These are phyloP conservation scores for Echites panduratus DNA, from an alignment of 257 asterid genomes.

Conservation along the genomic window DNA sequence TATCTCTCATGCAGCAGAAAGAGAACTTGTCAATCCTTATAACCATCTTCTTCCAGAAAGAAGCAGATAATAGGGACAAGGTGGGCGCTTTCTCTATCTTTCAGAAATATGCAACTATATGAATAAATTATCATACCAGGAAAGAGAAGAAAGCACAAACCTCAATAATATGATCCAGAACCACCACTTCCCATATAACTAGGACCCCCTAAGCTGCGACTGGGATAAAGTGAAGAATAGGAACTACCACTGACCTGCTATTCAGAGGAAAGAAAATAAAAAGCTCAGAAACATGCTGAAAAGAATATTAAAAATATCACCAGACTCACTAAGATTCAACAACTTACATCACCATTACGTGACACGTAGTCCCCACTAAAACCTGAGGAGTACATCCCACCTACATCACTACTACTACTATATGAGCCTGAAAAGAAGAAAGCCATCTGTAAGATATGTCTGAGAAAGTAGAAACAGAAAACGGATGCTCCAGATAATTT, in stretches of 20 bases:
- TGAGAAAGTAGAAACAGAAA: background rate
- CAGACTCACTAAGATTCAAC: background rate
- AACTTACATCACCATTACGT: slow-evolving; percentile 76
- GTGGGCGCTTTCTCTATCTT: background rate
- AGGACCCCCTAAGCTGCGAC: slow-evolving; percentile 69
- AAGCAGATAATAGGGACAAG: background rate
- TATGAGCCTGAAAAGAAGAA: slow-evolving; percentile 59
- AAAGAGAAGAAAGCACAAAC: slow-evolving; percentile 13
- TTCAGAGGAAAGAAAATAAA: background rate
- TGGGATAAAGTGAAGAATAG: slow-evolving; percentile 71
- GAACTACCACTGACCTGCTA: slow-evolving; percentile 82
- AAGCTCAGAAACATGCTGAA: slow-evolving; percentile 9
- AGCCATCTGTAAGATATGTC: background rate
- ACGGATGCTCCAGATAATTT: background rate
- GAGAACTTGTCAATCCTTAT: slow-evolving; percentile 9
- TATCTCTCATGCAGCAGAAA: slow-evolving; percentile 18
- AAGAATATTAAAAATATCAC: background rate
- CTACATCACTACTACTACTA: slow-evolving; percentile 61
- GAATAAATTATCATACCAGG: background rate
- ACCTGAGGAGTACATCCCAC: slow-evolving; percentile 84
- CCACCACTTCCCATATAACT: slow-evolving; percentile 79
- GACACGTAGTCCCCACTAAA: slow-evolving; percentile 70
- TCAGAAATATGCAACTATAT: background rate
- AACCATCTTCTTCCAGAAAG: background rate
- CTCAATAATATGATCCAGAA: slow-evolving; percentile 88